Evolutionary conservation across 2,329 filamentous ascomycete species (phyloP).

Genomic region (Fusarium bactridioides): DNA sequence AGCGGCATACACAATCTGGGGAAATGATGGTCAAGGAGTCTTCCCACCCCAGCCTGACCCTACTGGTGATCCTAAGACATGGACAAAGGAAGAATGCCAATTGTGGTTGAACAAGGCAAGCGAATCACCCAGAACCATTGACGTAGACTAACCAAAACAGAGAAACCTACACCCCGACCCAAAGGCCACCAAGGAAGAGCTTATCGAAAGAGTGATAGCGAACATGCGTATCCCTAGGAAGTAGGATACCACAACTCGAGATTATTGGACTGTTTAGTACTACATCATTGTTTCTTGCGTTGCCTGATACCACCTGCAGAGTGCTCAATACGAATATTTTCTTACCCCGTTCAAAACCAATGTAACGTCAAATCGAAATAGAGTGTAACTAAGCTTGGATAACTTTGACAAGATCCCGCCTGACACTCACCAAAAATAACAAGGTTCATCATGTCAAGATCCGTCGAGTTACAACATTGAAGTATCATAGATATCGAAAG

Average conservation of each 20-base stretch:
- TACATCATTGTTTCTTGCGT: background rate
- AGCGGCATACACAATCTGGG: slow-evolving; percentile 86
- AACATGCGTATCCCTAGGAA: slow-evolving; percentile 56
- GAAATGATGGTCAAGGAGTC: slow-evolving; percentile 67
- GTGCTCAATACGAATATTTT: background rate
- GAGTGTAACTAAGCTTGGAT: background rate
- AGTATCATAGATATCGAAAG: slow-evolving; percentile 15
- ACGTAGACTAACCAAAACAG: slow-evolving; percentile 40
- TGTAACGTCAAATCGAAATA: background rate
- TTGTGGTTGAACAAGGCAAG: slow-evolving; percentile 81
- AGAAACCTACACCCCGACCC: slow-evolving; percentile 56
- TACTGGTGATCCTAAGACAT: slow-evolving; percentile 73
- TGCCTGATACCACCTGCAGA: slow-evolving; percentile 10
- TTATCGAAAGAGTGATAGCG: slow-evolving; percentile 56
- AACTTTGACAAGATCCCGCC: background rate
- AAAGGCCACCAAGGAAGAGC: slow-evolving; percentile 54
- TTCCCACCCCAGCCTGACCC: slow-evolving; percentile 81
- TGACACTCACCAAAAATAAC: background rate
- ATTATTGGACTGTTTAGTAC: background rate
- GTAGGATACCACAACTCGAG: slow-evolving; percentile 10
- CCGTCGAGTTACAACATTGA: slow-evolving; percentile 1
- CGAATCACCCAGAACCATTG: background rate
- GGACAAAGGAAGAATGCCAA: slow-evolving; percentile 82
- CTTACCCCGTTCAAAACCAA: background rate
- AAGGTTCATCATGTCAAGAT: background rate